Evolutionary conservation across 1,139 yeast species (phyloP), one percentile per base, ranked within the genome.

Genomic region (Taiozyma onychis): DNA sequence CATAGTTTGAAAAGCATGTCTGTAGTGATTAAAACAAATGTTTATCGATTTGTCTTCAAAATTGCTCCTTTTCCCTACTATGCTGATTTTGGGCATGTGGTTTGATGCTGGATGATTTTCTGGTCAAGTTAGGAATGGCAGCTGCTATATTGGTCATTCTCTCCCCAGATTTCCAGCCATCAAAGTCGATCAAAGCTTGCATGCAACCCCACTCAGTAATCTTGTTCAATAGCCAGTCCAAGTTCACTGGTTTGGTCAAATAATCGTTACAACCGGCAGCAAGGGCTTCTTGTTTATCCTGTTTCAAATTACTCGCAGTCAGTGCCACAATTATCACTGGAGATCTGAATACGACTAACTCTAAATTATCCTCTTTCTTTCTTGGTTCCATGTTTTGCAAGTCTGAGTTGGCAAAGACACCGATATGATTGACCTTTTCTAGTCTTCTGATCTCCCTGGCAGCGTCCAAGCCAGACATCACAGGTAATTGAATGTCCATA

Each of bases 191-290:
- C 53, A 93, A 73, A 1, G 98, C 98, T 71, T 93, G 99, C 99
- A 93, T 93, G 63, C 88, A 83, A 2, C 95, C 95, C 98, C 98
- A 91, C 69, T 93, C 99, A 4, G 93, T 88, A 53, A 93, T 88
- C 70, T 93, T 93, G 63, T 88, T 89, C 61, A 91, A 90, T 49
- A 93, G 74, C 99, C 99, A 93, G 42, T 84, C 90, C 61, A 93
- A 75, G 62, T 90, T 91, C 14, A 95, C 99, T 0, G 99, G 99
- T 57, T 93, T 93, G n/a, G 98, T 93, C 60, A 93, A 73, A 68
- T 86, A 93, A 67, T 93, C 99, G 64, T 93, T 93, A 69, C 99
- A 93, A 44, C 99, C 99, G 2, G 98, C 97, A 44, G 95, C 87
- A 54, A 93, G 74, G 0, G 99, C 99, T 62, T 88, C 89, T 57